These are phyloP conservation scores for Malbranchea zuffiana DNA, from an alignment of 2,329 filamentous ascomycete genomes.

Conservation along the genomic window DNA sequence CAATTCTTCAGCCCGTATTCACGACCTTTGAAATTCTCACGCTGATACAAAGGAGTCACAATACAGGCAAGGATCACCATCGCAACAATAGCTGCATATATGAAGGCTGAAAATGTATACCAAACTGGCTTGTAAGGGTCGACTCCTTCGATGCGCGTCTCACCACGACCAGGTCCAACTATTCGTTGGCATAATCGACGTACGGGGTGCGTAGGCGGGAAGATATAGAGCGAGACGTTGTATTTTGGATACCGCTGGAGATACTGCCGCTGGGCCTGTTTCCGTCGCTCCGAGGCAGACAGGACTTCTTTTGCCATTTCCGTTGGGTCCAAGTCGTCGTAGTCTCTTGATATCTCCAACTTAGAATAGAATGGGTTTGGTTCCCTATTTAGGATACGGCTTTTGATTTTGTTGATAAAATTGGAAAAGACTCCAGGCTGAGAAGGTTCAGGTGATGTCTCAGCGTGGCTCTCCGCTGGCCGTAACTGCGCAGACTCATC, in stretches of 20 bases:
- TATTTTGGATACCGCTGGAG: conserved; percentile 77
- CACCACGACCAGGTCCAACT: conserved; percentile 81
- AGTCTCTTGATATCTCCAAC: conserved; percentile 57
- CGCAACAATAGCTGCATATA: conserved; percentile 85
- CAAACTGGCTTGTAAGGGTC: conserved; percentile 81
- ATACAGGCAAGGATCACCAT: conserved; percentile 97
- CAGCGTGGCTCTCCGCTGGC: conserved; percentile 23
- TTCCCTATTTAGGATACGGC: conserved; percentile 53
- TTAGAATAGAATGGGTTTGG: conserved; percentile 93
- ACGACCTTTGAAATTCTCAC: conserved; percentile 61
- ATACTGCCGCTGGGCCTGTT: conserved; percentile 83
- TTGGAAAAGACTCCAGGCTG: conserved; percentile 50
- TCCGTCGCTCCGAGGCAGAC: conserved; percentile 67
- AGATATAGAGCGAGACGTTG: conserved; percentile 84
- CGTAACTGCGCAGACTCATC: conserved; percentile 50
- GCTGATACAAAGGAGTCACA: conserved; percentile 89
- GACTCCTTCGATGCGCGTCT: conserved; percentile 76
- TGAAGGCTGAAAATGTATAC: conserved; percentile 87
- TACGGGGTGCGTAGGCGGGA: conserved; percentile 65
- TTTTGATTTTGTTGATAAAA: conserved; percentile 51
- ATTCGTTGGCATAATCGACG: conserved; percentile 76
- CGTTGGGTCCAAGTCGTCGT: conserved; percentile 71
- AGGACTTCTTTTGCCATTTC: conserved; percentile 87
- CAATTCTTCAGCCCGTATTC: conserved; percentile 60
- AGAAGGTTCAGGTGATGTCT: conserved; percentile 30